phyloP scores from a whole-genome alignment of 495 filamentous ascomycete species.

The Cryomyces minteri region DNA sequence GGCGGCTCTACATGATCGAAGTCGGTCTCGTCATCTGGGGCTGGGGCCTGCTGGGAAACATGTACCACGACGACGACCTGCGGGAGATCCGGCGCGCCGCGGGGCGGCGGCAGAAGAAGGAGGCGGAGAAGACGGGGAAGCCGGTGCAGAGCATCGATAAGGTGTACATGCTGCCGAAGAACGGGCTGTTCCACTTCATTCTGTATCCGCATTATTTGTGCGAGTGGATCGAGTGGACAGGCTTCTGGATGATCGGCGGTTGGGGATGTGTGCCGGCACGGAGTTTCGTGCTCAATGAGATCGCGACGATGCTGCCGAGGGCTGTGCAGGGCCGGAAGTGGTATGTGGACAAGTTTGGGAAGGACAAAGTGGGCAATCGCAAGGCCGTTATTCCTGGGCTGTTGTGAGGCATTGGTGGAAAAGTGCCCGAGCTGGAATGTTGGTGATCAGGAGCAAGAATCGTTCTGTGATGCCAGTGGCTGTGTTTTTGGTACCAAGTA shows the following conservation, averaged over 20 bases:
- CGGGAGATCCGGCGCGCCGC: slow-evolving; percentile 54
- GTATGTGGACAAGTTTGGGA: slow-evolving; percentile 80
- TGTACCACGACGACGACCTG: slow-evolving; percentile 64
- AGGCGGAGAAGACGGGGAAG: slow-evolving; percentile 17
- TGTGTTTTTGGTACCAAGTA: too few species aligned
- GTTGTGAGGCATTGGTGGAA: slow-evolving; percentile 20
- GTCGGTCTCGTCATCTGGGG: slow-evolving; percentile 42
- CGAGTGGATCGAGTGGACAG: slow-evolving; percentile 93
- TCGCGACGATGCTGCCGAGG: slow-evolving; percentile 77
- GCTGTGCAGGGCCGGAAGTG: slow-evolving; percentile 68
- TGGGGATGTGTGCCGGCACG: slow-evolving; percentile 48
- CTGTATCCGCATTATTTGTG: slow-evolving; percentile 85
- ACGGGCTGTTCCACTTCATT: slow-evolving; percentile 64
- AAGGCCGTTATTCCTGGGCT: slow-evolving; percentile 75
- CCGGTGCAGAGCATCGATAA: slow-evolving; percentile 39
- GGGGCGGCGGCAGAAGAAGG: slow-evolving; percentile 26
- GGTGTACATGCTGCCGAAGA: slow-evolving; percentile 72
- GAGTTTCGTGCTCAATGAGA: slow-evolving; percentile 68
- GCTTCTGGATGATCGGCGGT: slow-evolving; percentile 57
- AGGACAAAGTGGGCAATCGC: slow-evolving; percentile 49
- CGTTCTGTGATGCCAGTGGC: too few species aligned
- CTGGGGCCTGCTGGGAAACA: slow-evolving; percentile 62
- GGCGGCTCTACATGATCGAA: slow-evolving; percentile 26
- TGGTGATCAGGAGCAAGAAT: too few species aligned
- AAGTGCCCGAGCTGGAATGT: too few species aligned